A percentile compares a stretch with the other conserved stretches of the same genome.
Evolutionary conservation across 2,329 filamentous ascomycete species (phyloP).

Genomic region (Paraphoma sp.): DNA sequence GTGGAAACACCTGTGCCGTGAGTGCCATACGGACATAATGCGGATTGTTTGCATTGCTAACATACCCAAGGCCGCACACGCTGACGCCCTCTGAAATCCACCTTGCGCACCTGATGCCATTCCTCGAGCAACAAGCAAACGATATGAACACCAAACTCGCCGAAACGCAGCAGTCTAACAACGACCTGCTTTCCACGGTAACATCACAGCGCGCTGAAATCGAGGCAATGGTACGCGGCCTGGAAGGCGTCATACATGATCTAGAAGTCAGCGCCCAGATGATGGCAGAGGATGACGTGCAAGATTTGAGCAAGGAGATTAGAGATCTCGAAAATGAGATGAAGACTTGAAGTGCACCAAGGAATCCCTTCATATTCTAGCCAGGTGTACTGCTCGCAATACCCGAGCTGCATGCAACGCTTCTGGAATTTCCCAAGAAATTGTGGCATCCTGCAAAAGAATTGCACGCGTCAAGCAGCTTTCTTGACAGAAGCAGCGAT

Average conservation of each 20-base stretch:
- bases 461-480: neutral
- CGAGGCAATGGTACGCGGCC: conserved; percentile 58
- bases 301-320: conserved; percentile 43
- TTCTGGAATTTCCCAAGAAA: too few relatives aligned
- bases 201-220: conserved; percentile 64
- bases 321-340: conserved; percentile 45
- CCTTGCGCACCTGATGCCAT: conserved; percentile 64
- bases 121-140: conserved; percentile 58
- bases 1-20: conserved; percentile 54
- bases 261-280: conserved; percentile 58
- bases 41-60: conserved; percentile 11
- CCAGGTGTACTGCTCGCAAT: neutral
- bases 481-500: neutral
- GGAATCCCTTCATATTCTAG: neutral
- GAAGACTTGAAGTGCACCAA: conserved; percentile 30
- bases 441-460: neutral
- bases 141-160: conserved; percentile 59
- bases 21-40: conserved; percentile 35
- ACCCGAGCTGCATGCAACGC: neutral
- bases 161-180: conserved; percentile 60
- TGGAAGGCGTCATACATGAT: conserved; percentile 65
- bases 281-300: conserved; percentile 48
- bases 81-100: conserved; percentile 64
- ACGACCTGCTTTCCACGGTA: conserved; percentile 59
- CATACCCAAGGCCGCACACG: conserved; percentile 60